These are phyloP conservation scores for Amanita fuliginea DNA, from an alignment of 768 basidiomycete genomes.

Conservation along the genomic window DNA sequence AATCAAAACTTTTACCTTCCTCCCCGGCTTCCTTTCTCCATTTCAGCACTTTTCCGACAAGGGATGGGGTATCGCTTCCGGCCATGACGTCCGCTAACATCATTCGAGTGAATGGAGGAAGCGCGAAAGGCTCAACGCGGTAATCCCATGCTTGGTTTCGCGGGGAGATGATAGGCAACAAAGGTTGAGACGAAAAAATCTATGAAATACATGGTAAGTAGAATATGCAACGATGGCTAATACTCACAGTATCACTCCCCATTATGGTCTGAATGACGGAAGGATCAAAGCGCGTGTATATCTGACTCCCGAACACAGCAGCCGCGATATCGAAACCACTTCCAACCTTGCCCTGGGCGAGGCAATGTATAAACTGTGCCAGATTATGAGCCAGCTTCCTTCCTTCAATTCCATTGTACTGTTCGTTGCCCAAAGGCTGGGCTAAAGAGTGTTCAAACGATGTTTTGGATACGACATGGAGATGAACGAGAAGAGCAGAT, in stretches of 20 bases:
- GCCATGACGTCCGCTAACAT: slow-evolving; percentile 94
- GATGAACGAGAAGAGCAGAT: slow-evolving; percentile 71
- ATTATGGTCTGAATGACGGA: slow-evolving; percentile 55
- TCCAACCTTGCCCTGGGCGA: slow-evolving; percentile 97
- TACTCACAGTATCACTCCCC: slow-evolving; percentile 38
- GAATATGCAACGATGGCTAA: background rate
- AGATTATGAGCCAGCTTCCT: slow-evolving; percentile 77
- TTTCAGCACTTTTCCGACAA: slow-evolving; percentile 82
- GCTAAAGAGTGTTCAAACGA: slow-evolving; percentile 33
- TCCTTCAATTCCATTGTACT: slow-evolving; percentile 19
- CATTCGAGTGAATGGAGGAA: slow-evolving; percentile 76
- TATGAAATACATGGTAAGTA: slow-evolving; percentile 2
- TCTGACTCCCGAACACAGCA: slow-evolving; percentile 89
- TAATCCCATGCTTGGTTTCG: slow-evolving; percentile 69
- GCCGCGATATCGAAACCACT: slow-evolving; percentile 95
- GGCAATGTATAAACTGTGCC: slow-evolving; percentile 89
- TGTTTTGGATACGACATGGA: slow-evolving; percentile 44
- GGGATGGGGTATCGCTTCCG: slow-evolving; percentile 90
- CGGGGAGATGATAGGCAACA: slow-evolving; percentile 48
- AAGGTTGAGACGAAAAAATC: slow-evolving; percentile 16
- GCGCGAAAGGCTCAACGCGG: slow-evolving; percentile 52
- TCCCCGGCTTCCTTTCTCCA: slow-evolving; percentile 66
- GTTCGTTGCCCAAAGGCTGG: background rate
- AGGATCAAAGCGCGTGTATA: slow-evolving; percentile 84
- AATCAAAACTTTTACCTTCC: slow-evolving; percentile 29